Conservation (phyloP, 2,329 filamentous ascomycete genomes). For the Tolypocladium tundrense region DNA sequence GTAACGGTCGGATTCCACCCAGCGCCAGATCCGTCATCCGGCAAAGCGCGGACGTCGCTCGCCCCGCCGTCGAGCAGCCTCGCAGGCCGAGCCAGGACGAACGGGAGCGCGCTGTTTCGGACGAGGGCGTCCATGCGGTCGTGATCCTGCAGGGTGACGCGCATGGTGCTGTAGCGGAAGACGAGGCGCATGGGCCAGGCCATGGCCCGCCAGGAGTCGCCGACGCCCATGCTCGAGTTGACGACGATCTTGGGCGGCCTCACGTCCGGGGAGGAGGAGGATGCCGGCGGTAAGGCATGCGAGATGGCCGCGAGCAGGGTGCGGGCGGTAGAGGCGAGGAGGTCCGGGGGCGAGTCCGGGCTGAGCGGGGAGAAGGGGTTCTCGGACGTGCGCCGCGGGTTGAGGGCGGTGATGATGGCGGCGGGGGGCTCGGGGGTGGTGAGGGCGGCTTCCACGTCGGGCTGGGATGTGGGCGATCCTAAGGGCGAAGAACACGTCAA, state of each 20-base stretch:
- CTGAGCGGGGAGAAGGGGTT: slow-evolving; percentile 32
- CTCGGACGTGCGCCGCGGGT: slow-evolving; percentile 31
- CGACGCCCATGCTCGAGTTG: slow-evolving; percentile 40
- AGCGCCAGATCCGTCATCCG: slow-evolving; percentile 30
- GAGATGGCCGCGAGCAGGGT: slow-evolving; percentile 27
- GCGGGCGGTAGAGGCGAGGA: slow-evolving; percentile 34
- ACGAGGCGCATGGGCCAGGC: slow-evolving; percentile 29
- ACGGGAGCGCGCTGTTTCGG: slow-evolving; percentile 15
- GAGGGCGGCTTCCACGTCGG: slow-evolving; percentile 27
- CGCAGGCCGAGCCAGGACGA: slow-evolving; percentile 33
- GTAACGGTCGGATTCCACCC: slow-evolving; percentile 27
- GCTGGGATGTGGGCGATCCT: slow-evolving; percentile 24
- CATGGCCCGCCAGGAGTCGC: slow-evolving; percentile 30
- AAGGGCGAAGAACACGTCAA: neutral
- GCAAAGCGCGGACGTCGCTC: slow-evolving; percentile 25
- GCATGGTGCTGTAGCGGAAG: slow-evolving; percentile 35
- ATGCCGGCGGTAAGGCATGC: neutral
- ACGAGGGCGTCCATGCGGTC: slow-evolving; percentile 32
- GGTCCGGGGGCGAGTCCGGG: slow-evolving; percentile 27
- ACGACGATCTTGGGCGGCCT: slow-evolving; percentile 31
- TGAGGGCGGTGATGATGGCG: slow-evolving; percentile 38
- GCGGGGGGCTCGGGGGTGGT: slow-evolving; percentile 12
- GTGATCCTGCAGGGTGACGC: slow-evolving; percentile 35
- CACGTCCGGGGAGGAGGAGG: neutral
- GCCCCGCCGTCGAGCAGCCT: slow-evolving; percentile 29